These are phyloP conservation scores for Conidiobolus incongruus DNA, from an alignment of 371 early-diverging fungal genomes.

Conservation along the genomic window DNA sequence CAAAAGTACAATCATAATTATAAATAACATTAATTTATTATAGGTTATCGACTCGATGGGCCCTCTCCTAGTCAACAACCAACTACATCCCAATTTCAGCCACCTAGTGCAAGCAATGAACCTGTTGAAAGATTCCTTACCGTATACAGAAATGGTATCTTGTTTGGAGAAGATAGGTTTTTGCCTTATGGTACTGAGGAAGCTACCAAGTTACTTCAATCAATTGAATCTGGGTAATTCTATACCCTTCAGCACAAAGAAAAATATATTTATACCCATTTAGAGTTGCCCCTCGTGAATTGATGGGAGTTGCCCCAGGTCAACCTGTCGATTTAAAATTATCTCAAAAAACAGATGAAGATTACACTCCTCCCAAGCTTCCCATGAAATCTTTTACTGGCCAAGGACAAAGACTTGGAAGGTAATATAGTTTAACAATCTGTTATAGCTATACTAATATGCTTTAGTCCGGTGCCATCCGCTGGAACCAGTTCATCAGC, in stretches of 20 bases:
- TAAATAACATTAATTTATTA: background rate
- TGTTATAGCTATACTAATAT: slow-evolving; percentile 29
- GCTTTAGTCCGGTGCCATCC: slow-evolving; percentile 10
- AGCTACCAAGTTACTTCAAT: slow-evolving; percentile 55
- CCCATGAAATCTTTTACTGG: slow-evolving; percentile 64
- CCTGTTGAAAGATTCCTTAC: slow-evolving; percentile 53
- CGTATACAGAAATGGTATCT: slow-evolving; percentile 91
- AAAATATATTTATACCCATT: background rate
- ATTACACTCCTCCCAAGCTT: slow-evolving; percentile 63
- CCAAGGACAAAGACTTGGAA: slow-evolving; percentile 64
- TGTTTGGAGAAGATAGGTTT: slow-evolving; percentile 81
- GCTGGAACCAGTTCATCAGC: slow-evolving; percentile 12
- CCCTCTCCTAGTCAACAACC: background rate
- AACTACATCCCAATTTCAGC: background rate
- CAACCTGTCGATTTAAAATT: slow-evolving; percentile 85
- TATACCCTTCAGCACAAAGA: too few species aligned
- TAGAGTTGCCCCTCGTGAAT: slow-evolving; percentile 37
- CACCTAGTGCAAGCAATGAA: background rate
- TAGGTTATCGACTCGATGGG: background rate
- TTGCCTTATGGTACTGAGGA: slow-evolving; percentile 62
- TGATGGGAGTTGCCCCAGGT: slow-evolving; percentile 71
- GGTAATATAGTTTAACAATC: slow-evolving; percentile 26
- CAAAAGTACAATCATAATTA: background rate
- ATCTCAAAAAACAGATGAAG: slow-evolving; percentile 55
- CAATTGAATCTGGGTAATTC: slow-evolving; percentile 68